Evolutionary conservation across 2,329 filamentous ascomycete genomes (phyloP), one percentile per base, ranked within the genome.

Genomic region (Stromatinia cepivora): DNA sequence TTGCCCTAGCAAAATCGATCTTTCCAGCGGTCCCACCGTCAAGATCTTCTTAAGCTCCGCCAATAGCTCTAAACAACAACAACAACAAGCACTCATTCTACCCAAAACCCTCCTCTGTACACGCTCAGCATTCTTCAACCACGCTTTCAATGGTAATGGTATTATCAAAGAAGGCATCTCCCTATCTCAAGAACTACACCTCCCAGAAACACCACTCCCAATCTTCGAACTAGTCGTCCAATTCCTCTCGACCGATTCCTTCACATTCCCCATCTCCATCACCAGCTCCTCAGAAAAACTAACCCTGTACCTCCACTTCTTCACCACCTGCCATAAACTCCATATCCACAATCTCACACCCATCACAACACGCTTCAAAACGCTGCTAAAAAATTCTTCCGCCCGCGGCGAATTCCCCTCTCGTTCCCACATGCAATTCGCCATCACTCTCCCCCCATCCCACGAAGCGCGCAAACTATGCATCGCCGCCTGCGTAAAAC

Each of bases 271-370:
- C 5, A 31, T 0, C 4, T 11, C 8, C n/a, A 2, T 52, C 1
- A 15, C 10, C 9, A 4, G 7, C 8, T 10, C 61, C 46, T 9
- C 25, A 0, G 61, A 52, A 52, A 52, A 42, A 28, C 61, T 52
- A n/a, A 39, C 59, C 56, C 52, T 61, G 48, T n/a, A 54, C 70
- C 48, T 59, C 62, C 1, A 22, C 71, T n/a, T 61, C 63, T 20
- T 42, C 61, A 7, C 9, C 5, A 4, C 10, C 50, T 46, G 36
- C 45, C n/a, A 36, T 73, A 83, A 79, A 9, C 6, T 20, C 28
- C 42, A 59, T 28, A 10, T 48, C 31, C 28, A 4, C 11, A 13
- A 8, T n/a, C 59, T 63, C 45, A 20, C 31, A 0, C 10, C 6
- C 59, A 25, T 67, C 15, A 28, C 58, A 2, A 3, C 31, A 34